A percentile compares a stretch with the other conserved stretches of the same genome.
Conservation (phyloP, 345 rosid species). For the Hypericum androsaemum region DNA sequence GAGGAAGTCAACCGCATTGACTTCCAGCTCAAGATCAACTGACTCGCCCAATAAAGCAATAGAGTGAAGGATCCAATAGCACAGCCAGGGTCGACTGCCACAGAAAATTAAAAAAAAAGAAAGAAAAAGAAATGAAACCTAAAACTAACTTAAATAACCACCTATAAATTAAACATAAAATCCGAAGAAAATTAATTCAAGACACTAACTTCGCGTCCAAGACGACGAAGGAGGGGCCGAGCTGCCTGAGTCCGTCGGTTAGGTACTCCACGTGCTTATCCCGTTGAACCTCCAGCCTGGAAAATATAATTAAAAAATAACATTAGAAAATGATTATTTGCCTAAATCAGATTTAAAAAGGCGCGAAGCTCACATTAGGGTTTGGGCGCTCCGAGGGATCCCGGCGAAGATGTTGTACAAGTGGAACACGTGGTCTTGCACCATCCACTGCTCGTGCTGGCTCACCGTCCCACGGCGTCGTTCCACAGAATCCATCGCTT, state of each 20-base stretch:
- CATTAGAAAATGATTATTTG: background rate
- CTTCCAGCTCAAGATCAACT: constrained; percentile 48
- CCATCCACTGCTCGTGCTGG: constrained; percentile 59
- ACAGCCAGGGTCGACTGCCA: constrained; percentile 86
- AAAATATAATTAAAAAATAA: background rate
- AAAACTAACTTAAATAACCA: background rate
- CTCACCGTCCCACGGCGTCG: constrained; percentile 32
- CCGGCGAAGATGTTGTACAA: constrained; percentile 41
- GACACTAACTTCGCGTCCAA: constrained; percentile 67
- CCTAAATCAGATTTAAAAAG: background rate
- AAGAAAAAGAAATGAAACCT: background rate
- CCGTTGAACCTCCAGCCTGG: constrained; percentile 71
- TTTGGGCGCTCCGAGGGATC: constrained; percentile 36
- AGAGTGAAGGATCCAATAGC: constrained; percentile 94
- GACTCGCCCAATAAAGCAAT: constrained; percentile 69
- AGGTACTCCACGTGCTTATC: constrained; percentile 69
- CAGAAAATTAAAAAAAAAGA: too few species aligned
- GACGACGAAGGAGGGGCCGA: constrained; percentile 48
- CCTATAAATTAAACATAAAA: background rate
- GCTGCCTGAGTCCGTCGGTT: constrained; percentile 48
- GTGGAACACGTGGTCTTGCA: constrained; percentile 46
- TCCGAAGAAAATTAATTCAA: background rate
- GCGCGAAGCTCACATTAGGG: constrained; percentile 33
- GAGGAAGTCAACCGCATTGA: constrained; percentile 53
- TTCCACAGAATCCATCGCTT: too few species aligned